Percentiles rank a stretch among this genome's conserved stretches.
Conservation (phyloP, 805 yeast genomes). For the Candida railenensis region DNA sequence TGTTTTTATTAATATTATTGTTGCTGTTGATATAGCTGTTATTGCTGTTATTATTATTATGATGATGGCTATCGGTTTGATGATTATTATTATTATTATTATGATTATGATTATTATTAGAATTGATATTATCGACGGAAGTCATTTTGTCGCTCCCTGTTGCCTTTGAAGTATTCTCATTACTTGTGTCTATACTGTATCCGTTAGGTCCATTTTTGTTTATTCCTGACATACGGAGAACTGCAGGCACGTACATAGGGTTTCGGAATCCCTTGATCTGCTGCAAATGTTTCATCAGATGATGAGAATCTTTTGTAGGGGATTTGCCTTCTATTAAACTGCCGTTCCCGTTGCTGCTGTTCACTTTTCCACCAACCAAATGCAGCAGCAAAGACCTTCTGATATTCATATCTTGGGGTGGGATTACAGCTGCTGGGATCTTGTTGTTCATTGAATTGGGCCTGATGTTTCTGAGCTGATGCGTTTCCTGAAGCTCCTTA, state of each 20-base stretch:
- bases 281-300: conserved; percentile 34
- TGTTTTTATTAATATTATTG: background rate
- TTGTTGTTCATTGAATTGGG: conserved; percentile 2
- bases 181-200: background rate
- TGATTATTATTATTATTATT: background rate
- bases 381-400: conserved; percentile 12
- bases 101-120: background rate
- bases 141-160: conserved; percentile 2
- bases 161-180: too few species aligned
- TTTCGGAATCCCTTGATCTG: conserved; percentile 80
- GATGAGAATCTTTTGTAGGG: conserved; percentile 1
- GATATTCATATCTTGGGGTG: conserved; percentile 22
- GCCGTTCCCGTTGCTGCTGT: background rate
- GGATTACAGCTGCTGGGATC: conserved; percentile 24
- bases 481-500: conserved; percentile 3
- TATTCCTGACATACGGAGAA: conserved; percentile 48
- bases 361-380: background rate
- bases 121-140: conserved; percentile 1
- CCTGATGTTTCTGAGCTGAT: conserved; percentile 2
- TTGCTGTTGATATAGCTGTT: conserved; percentile 1
- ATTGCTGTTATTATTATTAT: background rate
- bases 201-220: background rate
- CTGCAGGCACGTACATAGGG: conserved; percentile 91
- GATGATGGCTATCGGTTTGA: conserved; percentile 5
- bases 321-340: background rate